These are phyloP conservation scores for Skeletonema marinoi DNA, from an alignment of 108 stramenopile genomes.

Conservation along the genomic window DNA sequence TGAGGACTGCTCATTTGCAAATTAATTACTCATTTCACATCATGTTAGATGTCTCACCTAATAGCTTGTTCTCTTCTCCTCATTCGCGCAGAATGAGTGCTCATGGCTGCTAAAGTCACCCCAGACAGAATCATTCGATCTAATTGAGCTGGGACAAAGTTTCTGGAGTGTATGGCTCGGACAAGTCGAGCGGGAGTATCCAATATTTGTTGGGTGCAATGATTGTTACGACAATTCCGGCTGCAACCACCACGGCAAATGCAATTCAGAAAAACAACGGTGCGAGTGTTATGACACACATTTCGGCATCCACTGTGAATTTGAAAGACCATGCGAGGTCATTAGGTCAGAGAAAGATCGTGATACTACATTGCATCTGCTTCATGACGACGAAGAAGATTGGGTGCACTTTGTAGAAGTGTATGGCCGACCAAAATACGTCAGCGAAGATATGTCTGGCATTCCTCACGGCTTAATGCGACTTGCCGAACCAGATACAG, in stretches of 20 bases:
- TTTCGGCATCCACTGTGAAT: slow-evolving; percentile 14
- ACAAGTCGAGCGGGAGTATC: not conserved
- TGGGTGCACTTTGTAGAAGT: not conserved
- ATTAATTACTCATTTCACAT: not conserved
- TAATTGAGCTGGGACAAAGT: not conserved
- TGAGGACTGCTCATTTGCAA: not conserved
- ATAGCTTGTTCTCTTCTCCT: not conserved
- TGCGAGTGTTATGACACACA: not conserved
- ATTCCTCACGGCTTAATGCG: not conserved
- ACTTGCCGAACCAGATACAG: not conserved
- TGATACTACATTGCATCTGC: too few species aligned
- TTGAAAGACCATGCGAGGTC: slow-evolving; percentile 6
- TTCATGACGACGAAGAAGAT: too few species aligned
- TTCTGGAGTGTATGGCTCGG: slow-evolving; percentile 9
- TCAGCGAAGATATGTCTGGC: not conserved
- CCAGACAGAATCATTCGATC: slow-evolving; percentile 4
- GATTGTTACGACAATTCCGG: slow-evolving; percentile 2
- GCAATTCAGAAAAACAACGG: not conserved
- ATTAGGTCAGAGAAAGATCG: not conserved
- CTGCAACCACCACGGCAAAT: slow-evolving; percentile 13
- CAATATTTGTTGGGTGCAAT: slow-evolving; percentile 2
- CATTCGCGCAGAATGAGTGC: slow-evolving; percentile 20
- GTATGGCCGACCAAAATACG: not conserved
- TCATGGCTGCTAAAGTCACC: slow-evolving; percentile 20
- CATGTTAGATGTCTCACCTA: not conserved